Percentiles rank a stretch among this genome's conserved stretches.
Conservation (phyloP, 1,284 basidiomycete genomes). For the Cerioporus squamosus region DNA sequence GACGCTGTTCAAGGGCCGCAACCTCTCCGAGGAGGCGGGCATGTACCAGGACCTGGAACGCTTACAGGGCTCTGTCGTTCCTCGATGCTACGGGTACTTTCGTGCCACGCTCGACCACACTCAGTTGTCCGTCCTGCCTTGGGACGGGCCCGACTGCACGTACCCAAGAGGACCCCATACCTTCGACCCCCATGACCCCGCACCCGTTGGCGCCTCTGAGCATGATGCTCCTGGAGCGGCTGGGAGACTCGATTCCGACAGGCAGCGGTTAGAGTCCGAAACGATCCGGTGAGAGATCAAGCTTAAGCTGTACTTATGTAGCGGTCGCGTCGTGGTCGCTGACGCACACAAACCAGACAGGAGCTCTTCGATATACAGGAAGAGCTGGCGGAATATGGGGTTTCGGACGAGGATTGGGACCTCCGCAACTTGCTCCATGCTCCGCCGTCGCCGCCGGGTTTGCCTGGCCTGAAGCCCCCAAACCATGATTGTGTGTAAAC, state of each 20-base stretch:
- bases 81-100: slow-evolving; percentile 1
- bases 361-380: background rate
- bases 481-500: no score
- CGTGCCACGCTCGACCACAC: background rate
- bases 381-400: background rate
- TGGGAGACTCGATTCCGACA: background rate
- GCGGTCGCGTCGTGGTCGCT: no score
- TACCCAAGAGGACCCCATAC: background rate
- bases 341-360: background rate
- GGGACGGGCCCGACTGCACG: background rate
- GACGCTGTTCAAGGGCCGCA: background rate
- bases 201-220: background rate
- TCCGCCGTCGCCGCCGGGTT: no score
- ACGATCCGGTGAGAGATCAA: background rate
- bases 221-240: background rate
- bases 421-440: no score
- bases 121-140: background rate
- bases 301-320: background rate
- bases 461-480: no score
- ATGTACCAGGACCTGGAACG: background rate
- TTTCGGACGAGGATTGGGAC: background rate
- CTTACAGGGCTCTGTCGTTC: background rate
- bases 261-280: background rate
- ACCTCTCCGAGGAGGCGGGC: background rate
- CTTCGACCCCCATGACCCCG: background rate